Evolutionary conservation across 148 eudicot species (phyloP).

Genomic region (Suaeda aralocaspica): DNA sequence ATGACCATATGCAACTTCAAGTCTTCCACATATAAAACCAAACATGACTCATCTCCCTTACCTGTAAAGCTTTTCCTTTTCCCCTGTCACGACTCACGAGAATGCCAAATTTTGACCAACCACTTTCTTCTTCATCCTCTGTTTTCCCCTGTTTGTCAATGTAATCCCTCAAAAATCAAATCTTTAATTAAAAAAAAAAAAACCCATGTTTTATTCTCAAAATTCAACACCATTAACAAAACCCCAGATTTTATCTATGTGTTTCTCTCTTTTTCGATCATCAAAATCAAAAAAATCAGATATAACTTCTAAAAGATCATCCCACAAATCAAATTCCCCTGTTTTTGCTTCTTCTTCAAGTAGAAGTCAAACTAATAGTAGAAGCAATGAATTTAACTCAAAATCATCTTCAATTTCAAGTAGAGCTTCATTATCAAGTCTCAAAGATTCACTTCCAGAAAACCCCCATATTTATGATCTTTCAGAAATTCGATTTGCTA

Average conservation of each 20-base stretch:
- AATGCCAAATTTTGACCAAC: too few relatives aligned
- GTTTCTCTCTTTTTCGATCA: constrained; percentile 37
- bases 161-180: background rate
- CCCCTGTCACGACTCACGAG: too few relatives aligned
- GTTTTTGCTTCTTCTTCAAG: background rate
- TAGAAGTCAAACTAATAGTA: constrained; percentile 1
- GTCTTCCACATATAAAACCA: too few relatives aligned
- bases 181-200: background rate
- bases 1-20: too few relatives aligned
- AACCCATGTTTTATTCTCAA: background rate
- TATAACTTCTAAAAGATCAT: background rate
- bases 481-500: constrained; percentile 51
- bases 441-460: constrained; percentile 50
- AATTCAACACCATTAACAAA: background rate
- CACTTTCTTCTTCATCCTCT: background rate
- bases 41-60: too few relatives aligned
- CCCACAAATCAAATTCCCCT: background rate
- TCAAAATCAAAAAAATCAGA: constrained; percentile 16
- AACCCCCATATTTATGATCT: constrained; percentile 55
- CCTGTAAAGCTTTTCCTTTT: too few relatives aligned
- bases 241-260: constrained; percentile 18
- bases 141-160: background rate
- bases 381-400: constrained; percentile 24
- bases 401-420: constrained; percentile 43
- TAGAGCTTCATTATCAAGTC: constrained; percentile 36